These are phyloP conservation scores for Trichoderma asperellum DNA, from an alignment of 2,329 filamentous ascomycete genomes.

Conservation along the genomic window DNA sequence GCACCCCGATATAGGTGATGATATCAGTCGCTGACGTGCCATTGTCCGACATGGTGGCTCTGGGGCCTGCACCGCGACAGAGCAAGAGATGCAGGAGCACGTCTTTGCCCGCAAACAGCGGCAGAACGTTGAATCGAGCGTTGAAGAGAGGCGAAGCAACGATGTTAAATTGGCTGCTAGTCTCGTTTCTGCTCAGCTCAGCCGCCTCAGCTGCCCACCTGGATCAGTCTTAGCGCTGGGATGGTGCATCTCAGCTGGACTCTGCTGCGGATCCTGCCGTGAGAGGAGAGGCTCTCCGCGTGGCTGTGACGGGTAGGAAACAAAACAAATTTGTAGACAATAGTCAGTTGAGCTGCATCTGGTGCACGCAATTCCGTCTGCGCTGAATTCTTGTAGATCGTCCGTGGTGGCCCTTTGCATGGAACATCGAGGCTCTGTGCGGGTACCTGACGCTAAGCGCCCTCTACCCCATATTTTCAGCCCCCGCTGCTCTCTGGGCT, in stretches of 20 bases:
- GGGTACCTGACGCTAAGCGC: neutral
- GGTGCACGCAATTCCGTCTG: too few species aligned
- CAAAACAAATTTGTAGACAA: neutral
- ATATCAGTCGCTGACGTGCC: conserved; percentile 50
- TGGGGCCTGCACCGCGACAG: neutral
- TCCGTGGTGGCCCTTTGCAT: neutral
- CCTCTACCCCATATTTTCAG: neutral
- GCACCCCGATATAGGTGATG: conserved; percentile 61
- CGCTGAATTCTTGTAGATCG: too few species aligned
- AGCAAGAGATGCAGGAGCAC: neutral
- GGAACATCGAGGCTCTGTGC: neutral
- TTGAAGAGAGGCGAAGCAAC: neutral
- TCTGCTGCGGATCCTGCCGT: neutral
- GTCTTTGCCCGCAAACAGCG: neutral
- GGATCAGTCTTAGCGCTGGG: conserved; percentile 18
- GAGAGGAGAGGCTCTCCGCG: neutral
- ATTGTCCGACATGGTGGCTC: conserved; percentile 38
- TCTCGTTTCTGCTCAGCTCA: neutral
- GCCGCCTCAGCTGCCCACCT: conserved; percentile 7
- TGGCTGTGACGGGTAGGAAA: neutral
- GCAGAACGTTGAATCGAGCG: neutral
- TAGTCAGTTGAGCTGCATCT: neutral
- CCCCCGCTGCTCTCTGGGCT: neutral
- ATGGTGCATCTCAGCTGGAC: conserved; percentile 18
- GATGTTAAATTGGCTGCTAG: neutral